Percentiles rank a stretch among this genome's conserved stretches.
Evolutionary conservation across 73 alveolate genomes (phyloP).

Genomic region (Paramecium octaurelia): DNA sequence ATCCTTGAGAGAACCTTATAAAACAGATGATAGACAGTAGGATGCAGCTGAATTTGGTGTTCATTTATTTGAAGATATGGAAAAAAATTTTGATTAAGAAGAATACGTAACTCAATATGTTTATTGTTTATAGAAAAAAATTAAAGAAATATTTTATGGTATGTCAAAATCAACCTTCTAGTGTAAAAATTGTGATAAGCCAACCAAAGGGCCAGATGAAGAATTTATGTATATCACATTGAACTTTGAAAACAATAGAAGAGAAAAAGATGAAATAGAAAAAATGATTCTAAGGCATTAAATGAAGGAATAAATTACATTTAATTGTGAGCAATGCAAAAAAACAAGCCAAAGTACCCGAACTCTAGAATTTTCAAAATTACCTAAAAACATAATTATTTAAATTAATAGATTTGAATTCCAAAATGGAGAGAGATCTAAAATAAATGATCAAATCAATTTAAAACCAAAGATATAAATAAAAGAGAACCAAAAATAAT

Average conservation of each 20-base stretch:
- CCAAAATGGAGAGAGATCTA: background rate
- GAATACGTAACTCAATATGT: background rate
- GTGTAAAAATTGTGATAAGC: background rate
- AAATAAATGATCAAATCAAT: background rate
- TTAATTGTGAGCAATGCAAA: conserved; percentile 21
- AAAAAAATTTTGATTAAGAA: background rate
- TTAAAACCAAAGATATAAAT: background rate
- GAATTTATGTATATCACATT: background rate
- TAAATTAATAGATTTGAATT: background rate
- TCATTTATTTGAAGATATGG: conserved; percentile 22
- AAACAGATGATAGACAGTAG: background rate
- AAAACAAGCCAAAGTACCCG: background rate
- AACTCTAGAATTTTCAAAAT: background rate
- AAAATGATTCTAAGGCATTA: background rate
- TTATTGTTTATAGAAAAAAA: background rate
- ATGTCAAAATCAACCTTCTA: background rate
- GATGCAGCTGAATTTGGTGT: conserved; percentile 47
- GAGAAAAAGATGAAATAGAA: background rate
- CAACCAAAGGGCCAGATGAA: background rate
- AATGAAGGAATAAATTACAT: background rate
- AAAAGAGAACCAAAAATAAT: background rate
- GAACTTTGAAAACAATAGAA: background rate
- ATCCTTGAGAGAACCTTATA: conserved; percentile 31
- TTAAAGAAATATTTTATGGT: background rate
- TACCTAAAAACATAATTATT: background rate